Percentiles rank a stretch among this genome's conserved stretches.
Evolutionary conservation across 371 early-diverging fungal species (phyloP).

Genomic region (Saksenaea oblongispora): DNA sequence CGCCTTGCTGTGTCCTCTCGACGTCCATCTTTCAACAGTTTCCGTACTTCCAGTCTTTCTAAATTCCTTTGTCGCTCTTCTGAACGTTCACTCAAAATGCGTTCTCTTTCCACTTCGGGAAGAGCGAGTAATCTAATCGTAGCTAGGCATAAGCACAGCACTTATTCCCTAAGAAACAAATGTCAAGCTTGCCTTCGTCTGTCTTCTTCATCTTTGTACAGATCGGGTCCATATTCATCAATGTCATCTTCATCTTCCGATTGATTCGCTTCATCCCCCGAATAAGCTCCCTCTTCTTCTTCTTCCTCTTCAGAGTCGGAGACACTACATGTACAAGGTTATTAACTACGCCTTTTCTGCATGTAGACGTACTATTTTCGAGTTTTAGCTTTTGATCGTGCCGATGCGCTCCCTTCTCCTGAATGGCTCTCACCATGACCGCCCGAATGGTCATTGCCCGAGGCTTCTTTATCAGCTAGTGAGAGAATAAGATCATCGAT

Average conservation of each 20-base stretch:
- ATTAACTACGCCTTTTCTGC: neutral
- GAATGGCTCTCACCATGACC: neutral
- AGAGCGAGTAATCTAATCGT: slow-evolving; percentile 56
- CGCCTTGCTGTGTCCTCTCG: slow-evolving; percentile 59
- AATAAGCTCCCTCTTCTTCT: slow-evolving; percentile 23
- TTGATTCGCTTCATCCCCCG: slow-evolving; percentile 35
- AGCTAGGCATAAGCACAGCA: neutral
- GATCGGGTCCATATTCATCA: slow-evolving; percentile 77
- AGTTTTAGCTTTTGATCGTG: slow-evolving; percentile 1
- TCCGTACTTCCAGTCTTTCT: slow-evolving; percentile 61
- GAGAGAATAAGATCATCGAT: slow-evolving; percentile 21
- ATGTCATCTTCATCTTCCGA: slow-evolving; percentile 63
- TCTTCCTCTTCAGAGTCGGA: slow-evolving; percentile 45
- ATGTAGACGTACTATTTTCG: slow-evolving; percentile 7
- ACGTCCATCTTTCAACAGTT: slow-evolving; percentile 55
- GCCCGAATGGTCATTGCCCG: slow-evolving; percentile 5
- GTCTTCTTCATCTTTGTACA: slow-evolving; percentile 79
- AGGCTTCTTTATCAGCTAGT: slow-evolving; percentile 18
- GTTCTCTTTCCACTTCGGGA: slow-evolving; percentile 78
- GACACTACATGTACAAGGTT: slow-evolving; percentile 12
- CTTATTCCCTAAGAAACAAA: neutral
- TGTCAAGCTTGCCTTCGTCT: slow-evolving; percentile 44
- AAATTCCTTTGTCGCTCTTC: slow-evolving; percentile 62
- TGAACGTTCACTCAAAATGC: slow-evolving; percentile 75
- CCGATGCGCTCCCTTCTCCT: neutral